These are phyloP conservation scores for Hypoxylon lenormandii DNA, from an alignment of 495 filamentous ascomycete species.

Conservation along the genomic window DNA sequence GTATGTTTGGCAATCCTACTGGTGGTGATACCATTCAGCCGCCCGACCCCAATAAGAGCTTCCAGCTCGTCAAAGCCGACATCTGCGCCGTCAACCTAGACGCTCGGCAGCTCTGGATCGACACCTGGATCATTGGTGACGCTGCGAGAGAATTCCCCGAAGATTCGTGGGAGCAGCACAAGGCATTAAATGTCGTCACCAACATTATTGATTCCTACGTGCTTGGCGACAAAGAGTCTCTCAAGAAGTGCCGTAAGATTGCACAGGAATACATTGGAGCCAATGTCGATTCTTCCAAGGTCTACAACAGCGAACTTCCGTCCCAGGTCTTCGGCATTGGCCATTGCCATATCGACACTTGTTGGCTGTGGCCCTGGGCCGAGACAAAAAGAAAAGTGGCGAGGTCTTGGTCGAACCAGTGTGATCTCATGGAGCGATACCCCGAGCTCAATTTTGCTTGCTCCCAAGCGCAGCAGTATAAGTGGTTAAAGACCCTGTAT, in stretches of 20 bases:
- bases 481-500: slow-evolving; percentile 93
- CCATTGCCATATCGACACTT: slow-evolving; percentile 96
- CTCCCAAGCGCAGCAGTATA: slow-evolving; percentile 96
- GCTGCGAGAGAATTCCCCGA: slow-evolving; percentile 82
- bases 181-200: slow-evolving; percentile 84
- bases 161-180: slow-evolving; percentile 86
- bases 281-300: slow-evolving; percentile 81
- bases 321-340: slow-evolving; percentile 88
- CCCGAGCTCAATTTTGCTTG: slow-evolving; percentile 91
- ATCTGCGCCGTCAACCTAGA: slow-evolving; percentile 89
- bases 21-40: slow-evolving; percentile 90
- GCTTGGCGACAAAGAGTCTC: slow-evolving; percentile 78
- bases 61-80: slow-evolving; percentile 78
- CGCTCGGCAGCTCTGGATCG: slow-evolving; percentile 83
- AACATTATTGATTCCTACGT: slow-evolving; percentile 90
- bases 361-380: slow-evolving; percentile 99
- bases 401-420: slow-evolving; percentile 95
- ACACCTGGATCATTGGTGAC: slow-evolving; percentile 96
- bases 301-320: slow-evolving; percentile 79
- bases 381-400: slow-evolving; percentile 98
- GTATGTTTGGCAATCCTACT: slow-evolving; percentile 94
- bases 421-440: slow-evolving; percentile 91
- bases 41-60: slow-evolving; percentile 83
- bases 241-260: slow-evolving; percentile 81
- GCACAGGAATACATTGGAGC: slow-evolving; percentile 84